Evolutionary conservation across 2,329 filamentous ascomycete genomes (phyloP), one percentile per base, ranked within the genome.

Genomic region (Aureobasidium sp.): DNA sequence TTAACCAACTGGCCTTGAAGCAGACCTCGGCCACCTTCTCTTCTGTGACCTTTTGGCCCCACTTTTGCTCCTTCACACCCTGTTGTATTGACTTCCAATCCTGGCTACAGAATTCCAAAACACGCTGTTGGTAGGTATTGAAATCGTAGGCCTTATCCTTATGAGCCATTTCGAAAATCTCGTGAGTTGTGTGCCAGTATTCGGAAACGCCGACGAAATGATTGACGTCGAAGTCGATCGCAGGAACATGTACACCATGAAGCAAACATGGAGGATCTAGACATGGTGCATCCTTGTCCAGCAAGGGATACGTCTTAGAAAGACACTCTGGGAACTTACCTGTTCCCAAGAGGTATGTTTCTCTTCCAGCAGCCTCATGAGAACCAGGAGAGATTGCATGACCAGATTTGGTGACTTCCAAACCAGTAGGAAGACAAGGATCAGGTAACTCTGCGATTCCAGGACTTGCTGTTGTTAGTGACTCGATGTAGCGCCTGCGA

Each of bases 181-280:
- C 92, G 69, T 99, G 94, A 0, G 94, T 99, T 0, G 93, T 96
- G 74, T 99, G 94, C 93, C 94, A 99, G 75, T 96, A 99, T 72
- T 99, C 94, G 0, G 93, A 97, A 3, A 99, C 93, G 12, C 94
- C 94, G 32, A 99, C 87, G 70, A 99, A 99, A 73, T 97, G 95
- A 69, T 99, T 99, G 39, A 97, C 87, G 65, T 94, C 88, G 71
- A 97, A 99, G 72, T 99, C 94, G 66, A 99, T 97, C 3, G 91
- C 90, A 1, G 94, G 94, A 1, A 94, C 92, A 71, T 97, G 92
- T 66, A 93, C 86, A 0, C 94, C 92, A 68, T 97, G 90, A 43
- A 99, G 80, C 37, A 99, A 78, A 74, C 94, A 99, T 0, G 95
- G 94, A 29, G 87, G 77, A 70, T 96, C 88, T 5, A 84, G 77